Conservation (phyloP, 441 rosid species). For the Adansonia gregorii region DNA sequence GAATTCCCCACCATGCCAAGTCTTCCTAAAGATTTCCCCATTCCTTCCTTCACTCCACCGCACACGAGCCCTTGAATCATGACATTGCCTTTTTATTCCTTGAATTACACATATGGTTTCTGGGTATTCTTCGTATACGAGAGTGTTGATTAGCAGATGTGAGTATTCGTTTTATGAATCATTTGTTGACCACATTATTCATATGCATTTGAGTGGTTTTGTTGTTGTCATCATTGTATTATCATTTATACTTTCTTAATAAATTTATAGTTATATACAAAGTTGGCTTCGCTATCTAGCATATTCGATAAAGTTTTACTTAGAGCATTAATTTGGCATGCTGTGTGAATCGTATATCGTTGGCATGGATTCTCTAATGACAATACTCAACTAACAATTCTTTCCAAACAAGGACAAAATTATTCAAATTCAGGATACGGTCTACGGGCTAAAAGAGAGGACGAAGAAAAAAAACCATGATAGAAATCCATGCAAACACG, state of each 20-base stretch:
- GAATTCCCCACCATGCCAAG: slow-evolving; percentile 28
- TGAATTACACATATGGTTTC: not conserved
- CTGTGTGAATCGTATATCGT: not conserved
- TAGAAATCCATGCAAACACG: not conserved
- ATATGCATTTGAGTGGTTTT: not conserved
- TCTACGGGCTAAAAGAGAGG: not conserved
- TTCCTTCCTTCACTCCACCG: not conserved
- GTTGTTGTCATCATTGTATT: not conserved
- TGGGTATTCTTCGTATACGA: not conserved
- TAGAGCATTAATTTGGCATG: not conserved
- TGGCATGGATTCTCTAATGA: not conserved
- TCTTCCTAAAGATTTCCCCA: slow-evolving; percentile 24
- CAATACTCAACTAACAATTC: not conserved
- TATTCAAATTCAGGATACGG: not conserved
- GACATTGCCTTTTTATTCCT: not conserved
- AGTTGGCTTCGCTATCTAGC: not conserved
- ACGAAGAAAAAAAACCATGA: not conserved
- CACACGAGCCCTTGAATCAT: not conserved
- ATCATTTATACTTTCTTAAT: not conserved
- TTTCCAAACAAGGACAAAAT: not conserved
- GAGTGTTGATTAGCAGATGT: not conserved
- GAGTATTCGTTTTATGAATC: not conserved
- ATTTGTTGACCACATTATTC: not conserved
- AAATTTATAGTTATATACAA: not conserved
- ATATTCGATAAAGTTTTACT: not conserved